Evolutionary conservation across 169 alveolate genomes (phyloP).

Genomic region (Blepharisma undulans): DNA sequence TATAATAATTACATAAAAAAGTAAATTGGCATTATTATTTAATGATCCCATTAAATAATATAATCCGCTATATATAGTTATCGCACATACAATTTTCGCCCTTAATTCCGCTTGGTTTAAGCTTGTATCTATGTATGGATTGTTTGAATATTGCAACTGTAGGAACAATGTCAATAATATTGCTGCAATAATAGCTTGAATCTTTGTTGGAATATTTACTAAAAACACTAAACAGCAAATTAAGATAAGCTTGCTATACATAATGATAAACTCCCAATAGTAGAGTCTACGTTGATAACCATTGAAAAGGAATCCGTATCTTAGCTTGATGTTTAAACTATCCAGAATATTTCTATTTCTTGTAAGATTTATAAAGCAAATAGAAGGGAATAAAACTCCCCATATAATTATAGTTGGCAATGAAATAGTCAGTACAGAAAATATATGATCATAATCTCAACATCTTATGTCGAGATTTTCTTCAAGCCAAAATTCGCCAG

Average conservation of each 20-base stretch:
- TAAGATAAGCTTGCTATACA: conserved; percentile 51
- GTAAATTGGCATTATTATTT: not conserved
- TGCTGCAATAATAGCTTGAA: conserved; percentile 4
- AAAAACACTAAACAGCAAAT: conserved; percentile 35
- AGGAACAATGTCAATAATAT: not conserved
- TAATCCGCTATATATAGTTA: conserved; percentile 38
- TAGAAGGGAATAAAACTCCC: conserved; percentile 62
- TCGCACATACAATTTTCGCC: not conserved
- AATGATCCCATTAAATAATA: not conserved
- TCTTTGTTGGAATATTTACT: not conserved
- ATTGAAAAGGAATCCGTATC: conserved; percentile 53
- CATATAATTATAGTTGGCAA: conserved; percentile 47
- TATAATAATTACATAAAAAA: not conserved
- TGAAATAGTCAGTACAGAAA: not conserved
- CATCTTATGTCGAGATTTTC: conserved; percentile 50
- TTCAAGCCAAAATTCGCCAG: conserved; percentile 34
- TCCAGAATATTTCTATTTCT: conserved; percentile 24
- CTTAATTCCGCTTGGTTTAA: conserved; percentile 14
- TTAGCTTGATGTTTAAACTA: conserved; percentile 12
- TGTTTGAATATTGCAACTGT: not conserved
- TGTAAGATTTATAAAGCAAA: conserved; percentile 28
- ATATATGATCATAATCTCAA: conserved; percentile 38
- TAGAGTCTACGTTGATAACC: conserved; percentile 46
- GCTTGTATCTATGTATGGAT: not conserved
- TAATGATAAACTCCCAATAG: conserved; percentile 59